Evolutionary conservation across 2,329 filamentous ascomycete genomes (phyloP).

Genomic region (Beauveria sp.): DNA sequence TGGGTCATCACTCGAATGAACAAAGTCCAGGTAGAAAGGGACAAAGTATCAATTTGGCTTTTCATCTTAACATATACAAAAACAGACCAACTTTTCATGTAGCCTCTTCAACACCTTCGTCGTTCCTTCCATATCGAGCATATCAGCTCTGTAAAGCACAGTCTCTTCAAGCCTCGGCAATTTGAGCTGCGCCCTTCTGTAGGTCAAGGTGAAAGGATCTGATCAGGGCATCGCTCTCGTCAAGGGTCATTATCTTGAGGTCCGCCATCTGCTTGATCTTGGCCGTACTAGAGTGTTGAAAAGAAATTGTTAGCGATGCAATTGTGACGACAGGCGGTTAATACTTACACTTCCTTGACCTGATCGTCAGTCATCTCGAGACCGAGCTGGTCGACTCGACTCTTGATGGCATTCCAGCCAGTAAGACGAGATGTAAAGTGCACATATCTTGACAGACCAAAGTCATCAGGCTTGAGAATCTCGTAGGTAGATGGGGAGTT

Average conservation of each 20-base stretch:
- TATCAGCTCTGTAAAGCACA: no score
- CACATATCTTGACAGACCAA: conserved; percentile 63
- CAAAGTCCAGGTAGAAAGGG: no score
- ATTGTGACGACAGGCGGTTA: not conserved
- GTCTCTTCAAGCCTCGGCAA: no score
- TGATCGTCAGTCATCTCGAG: conserved; percentile 71
- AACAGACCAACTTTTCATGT: no score
- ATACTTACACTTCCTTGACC: conserved; percentile 51
- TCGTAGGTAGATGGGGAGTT: conserved; percentile 75
- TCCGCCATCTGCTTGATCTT: conserved; percentile 91
- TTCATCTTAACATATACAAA: no score
- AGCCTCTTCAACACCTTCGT: no score
- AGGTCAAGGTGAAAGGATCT: no score
- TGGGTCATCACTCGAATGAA: no score
- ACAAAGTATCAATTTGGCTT: no score
- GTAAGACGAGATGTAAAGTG: conserved; percentile 73
- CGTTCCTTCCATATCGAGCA: no score
- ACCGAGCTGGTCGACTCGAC: conserved; percentile 72
- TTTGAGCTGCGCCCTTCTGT: no score
- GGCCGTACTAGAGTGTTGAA: conserved; percentile 9
- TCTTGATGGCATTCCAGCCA: conserved; percentile 93
- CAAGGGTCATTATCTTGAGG: conserved; percentile 20
- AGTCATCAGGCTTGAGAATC: conserved; percentile 13
- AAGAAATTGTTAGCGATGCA: not conserved
- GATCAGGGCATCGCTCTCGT: no score